Percentiles rank a stretch among this genome's conserved stretches.
phyloP scores from a whole-genome alignment of 345 rosid genomes.

The Luvunga scandens region DNA sequence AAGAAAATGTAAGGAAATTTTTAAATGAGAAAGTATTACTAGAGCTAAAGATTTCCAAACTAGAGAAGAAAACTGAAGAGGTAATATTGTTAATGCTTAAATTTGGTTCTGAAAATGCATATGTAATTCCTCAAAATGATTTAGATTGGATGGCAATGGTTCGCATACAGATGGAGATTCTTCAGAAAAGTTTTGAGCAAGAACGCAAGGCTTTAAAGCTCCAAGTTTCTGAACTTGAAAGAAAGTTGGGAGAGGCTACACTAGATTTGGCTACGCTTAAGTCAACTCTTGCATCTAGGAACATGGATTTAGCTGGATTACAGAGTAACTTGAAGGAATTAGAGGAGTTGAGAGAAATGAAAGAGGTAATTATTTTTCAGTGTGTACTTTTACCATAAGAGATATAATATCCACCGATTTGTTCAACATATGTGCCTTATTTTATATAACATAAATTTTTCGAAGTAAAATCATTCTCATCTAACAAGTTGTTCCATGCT shows the following conservation, averaged over 20 bases:
- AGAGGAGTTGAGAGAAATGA: conserved; percentile 91
- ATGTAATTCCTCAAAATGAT: background rate
- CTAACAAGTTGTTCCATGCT: conserved; percentile 12
- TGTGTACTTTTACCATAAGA: background rate
- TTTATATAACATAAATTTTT: background rate
- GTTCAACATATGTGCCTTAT: background rate
- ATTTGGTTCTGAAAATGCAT: background rate
- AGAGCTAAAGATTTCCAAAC: conserved; percentile 56
- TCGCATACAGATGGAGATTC: conserved; percentile 47
- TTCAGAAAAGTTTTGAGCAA: conserved; percentile 57
- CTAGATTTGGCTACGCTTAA: conserved; percentile 51
- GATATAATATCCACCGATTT: background rate
- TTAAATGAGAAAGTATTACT: conserved; percentile 52
- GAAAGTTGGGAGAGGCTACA: conserved; percentile 49
- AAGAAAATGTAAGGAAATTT: conserved; percentile 49
- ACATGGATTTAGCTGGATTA: conserved; percentile 48
- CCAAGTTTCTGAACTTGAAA: conserved; percentile 63
- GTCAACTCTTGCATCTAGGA: conserved; percentile 51
- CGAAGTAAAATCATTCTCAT: background rate
- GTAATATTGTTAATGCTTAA: conserved; percentile 26
- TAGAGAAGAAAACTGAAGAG: conserved; percentile 77
- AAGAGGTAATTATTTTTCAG: conserved; percentile 55
- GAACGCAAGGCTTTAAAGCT: conserved; percentile 62
- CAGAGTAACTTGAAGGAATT: conserved; percentile 77
- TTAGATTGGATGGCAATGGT: background rate